phyloP scores from a whole-genome alignment of 2,329 filamentous ascomycete species.

The Furcasterigmium sp. region DNA sequence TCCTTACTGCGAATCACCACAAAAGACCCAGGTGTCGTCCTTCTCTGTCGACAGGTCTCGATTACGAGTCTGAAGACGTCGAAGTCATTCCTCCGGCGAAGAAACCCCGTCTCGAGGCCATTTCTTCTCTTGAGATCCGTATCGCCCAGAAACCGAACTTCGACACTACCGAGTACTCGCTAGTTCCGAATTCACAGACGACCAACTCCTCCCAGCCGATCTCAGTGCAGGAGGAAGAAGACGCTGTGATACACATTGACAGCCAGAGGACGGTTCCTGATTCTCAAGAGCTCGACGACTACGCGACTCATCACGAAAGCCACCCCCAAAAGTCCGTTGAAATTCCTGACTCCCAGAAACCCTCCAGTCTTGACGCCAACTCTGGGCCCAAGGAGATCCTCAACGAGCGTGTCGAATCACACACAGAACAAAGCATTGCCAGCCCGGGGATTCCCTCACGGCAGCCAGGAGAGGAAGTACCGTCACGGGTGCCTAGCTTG shows the following conservation, averaged over 20 bases:
- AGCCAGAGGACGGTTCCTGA: constrained; percentile 36
- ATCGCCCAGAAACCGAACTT: constrained; percentile 19
- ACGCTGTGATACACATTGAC: constrained; percentile 21
- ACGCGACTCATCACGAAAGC: neutral
- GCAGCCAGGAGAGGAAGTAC: constrained; percentile 15
- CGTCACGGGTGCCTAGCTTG: too few relatives aligned
- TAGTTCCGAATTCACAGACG: constrained; percentile 21
- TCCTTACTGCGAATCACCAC: constrained; percentile 4
- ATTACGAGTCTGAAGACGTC: neutral
- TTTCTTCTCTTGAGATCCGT: constrained; percentile 18
- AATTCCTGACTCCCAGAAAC: constrained; percentile 9
- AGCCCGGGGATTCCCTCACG: constrained; percentile 19
- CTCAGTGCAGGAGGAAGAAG: constrained; percentile 28
- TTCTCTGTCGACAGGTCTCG: neutral
- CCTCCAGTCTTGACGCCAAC: constrained; percentile 5
- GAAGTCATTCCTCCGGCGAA: constrained; percentile 2
- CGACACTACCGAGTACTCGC: constrained; percentile 28
- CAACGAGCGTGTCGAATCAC: constrained; percentile 3
- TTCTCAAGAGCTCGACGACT: constrained; percentile 29
- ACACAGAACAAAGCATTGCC: neutral
- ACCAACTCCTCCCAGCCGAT: constrained; percentile 24
- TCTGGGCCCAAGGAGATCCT: neutral
- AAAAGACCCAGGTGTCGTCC: neutral
- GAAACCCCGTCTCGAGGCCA: neutral
- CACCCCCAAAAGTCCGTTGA: neutral